phyloP scores from a whole-genome alignment of 2,329 filamentous ascomycete species.

The Acrodontium crateriforme region DNA sequence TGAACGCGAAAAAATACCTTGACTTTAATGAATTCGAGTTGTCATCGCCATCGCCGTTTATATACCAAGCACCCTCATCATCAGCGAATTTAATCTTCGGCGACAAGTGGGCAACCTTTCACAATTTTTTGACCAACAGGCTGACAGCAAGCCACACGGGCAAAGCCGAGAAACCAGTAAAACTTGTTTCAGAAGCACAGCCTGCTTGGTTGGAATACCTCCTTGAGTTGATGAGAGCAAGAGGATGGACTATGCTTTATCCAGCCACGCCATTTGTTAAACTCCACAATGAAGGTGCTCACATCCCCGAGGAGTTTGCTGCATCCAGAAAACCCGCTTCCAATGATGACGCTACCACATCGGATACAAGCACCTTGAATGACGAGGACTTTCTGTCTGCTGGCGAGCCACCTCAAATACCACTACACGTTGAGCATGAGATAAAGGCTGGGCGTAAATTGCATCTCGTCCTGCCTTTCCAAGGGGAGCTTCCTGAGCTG shows the following conservation, averaged over 20 bases:
- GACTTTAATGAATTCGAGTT: slow-evolving; percentile 12
- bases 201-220: slow-evolving; percentile 70
- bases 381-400: slow-evolving; percentile 26
- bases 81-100: slow-evolving; percentile 74
- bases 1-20: slow-evolving; percentile 20
- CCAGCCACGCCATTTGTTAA: slow-evolving; percentile 54
- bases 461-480: slow-evolving; percentile 34
- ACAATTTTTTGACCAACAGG: slow-evolving; percentile 59
- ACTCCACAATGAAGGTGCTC: slow-evolving; percentile 62
- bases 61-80: slow-evolving; percentile 75
- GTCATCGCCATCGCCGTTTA: slow-evolving; percentile 43
- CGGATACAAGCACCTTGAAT: slow-evolving; percentile 1
- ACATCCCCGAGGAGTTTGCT: slow-evolving; percentile 53
- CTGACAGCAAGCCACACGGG: slow-evolving; percentile 28
- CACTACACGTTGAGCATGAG: slow-evolving; percentile 30
- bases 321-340: slow-evolving; percentile 4
- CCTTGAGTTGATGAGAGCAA: slow-evolving; percentile 58
- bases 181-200: slow-evolving; percentile 51
- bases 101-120: slow-evolving; percentile 74
- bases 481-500: slow-evolving; percentile 35
- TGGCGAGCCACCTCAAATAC: slow-evolving; percentile 8
- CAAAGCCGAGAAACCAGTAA: slow-evolving; percentile 24
- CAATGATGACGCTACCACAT: slow-evolving; percentile 1
- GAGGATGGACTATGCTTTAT: slow-evolving; percentile 70
- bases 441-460: slow-evolving; percentile 35